Evolutionary conservation across 106 monocot genomes (phyloP).

Genomic region (Dendrobium officinale): DNA sequence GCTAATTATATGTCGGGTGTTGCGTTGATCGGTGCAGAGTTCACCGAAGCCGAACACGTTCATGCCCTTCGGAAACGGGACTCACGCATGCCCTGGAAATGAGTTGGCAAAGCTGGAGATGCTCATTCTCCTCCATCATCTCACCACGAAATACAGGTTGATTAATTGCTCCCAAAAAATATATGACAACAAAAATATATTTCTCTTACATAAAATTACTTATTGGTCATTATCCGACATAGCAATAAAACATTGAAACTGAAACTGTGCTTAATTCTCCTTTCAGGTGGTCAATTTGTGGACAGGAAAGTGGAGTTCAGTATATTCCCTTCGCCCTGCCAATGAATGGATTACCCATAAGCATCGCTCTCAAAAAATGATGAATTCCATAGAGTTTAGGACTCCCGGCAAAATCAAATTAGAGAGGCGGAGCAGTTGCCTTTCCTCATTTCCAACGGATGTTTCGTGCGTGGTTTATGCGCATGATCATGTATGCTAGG

Average conservation of each 20-base stretch:
- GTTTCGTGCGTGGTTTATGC: too few relatives aligned
- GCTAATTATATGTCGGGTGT: too few relatives aligned
- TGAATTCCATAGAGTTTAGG: too few relatives aligned
- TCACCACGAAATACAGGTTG: constrained; percentile 84
- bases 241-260: too few relatives aligned
- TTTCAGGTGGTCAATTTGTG: constrained; percentile 36
- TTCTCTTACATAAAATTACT: background rate
- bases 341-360: constrained; percentile 33
- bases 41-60: constrained; percentile 80
- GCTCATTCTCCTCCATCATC: constrained; percentile 81
- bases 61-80: constrained; percentile 88
- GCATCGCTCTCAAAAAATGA: constrained; percentile 12
- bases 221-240: too few relatives aligned
- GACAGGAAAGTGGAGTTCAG: constrained; percentile 25
- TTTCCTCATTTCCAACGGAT: too few relatives aligned
- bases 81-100: constrained; percentile 89
- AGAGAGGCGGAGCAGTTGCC: too few relatives aligned
- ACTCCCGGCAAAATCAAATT: too few relatives aligned
- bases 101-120: constrained; percentile 95
- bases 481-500: too few relatives aligned
- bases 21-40: constrained; percentile 15
- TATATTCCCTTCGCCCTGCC: constrained; percentile 40
- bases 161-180: too few relatives aligned
- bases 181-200: too few relatives aligned
- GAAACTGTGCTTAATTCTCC: background rate